These are phyloP conservation scores for Parachlorella kessleri DNA, from an alignment of 139 green algal species.

Conservation along the genomic window DNA sequence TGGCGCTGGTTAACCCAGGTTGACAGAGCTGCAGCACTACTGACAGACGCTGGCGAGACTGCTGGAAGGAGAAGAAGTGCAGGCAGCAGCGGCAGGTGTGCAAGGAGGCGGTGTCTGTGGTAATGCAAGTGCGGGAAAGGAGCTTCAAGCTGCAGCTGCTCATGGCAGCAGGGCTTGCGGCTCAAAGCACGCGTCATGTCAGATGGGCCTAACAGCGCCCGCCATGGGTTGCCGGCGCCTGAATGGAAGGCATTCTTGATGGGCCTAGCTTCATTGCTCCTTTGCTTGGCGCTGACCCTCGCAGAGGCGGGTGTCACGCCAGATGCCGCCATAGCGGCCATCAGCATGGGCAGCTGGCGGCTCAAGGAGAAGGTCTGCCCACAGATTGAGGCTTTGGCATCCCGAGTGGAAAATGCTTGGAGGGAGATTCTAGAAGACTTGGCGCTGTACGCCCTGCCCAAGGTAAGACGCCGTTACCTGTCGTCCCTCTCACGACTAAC, in stretches of 20 bases:
- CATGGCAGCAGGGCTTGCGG: no score
- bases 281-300: not conserved
- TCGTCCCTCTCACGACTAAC: no score
- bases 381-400: constrained; percentile 57
- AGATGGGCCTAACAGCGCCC: no score
- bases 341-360: constrained; percentile 74
- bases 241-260: not conserved
- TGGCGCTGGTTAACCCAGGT: no score
- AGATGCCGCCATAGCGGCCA: constrained; percentile 39
- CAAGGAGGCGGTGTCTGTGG: not conserved
- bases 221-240: no score
- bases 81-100: not conserved
- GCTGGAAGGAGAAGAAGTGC: no score
- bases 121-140: not conserved
- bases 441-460: constrained; percentile 50
- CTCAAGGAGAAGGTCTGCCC: constrained; percentile 49
- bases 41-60: no score
- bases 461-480: constrained; percentile 63
- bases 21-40: no score
- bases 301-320: not conserved
- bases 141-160: constrained; percentile 8
- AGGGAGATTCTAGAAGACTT: constrained; percentile 59
- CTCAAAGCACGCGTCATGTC: no score
- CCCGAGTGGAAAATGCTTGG: constrained; percentile 62
- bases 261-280: not conserved